phyloP scores from a whole-genome alignment of 768 basidiomycete species.

The Exsudoporus frostii region DNA sequence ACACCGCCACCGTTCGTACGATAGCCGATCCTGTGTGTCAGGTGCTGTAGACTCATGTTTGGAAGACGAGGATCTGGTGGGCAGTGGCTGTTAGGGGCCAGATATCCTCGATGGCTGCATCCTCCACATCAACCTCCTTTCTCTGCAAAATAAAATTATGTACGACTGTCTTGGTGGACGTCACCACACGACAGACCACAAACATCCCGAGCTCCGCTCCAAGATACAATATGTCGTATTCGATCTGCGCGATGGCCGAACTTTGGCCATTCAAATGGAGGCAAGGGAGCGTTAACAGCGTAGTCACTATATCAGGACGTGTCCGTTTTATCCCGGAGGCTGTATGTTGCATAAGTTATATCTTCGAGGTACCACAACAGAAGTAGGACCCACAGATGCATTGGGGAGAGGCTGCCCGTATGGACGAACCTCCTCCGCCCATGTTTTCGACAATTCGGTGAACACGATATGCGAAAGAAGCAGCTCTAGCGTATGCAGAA shows the following conservation, averaged over 20 bases:
- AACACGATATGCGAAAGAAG: constrained; percentile 31
- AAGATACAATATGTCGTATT: constrained; percentile 33
- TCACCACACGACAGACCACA: constrained; percentile 20
- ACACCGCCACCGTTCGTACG: not conserved
- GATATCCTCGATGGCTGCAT: constrained; percentile 24
- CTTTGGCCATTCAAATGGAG: constrained; percentile 19
- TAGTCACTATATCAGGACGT: constrained; percentile 28
- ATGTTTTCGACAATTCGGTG: constrained; percentile 9
- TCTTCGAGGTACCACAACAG: not conserved
- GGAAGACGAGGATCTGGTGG: constrained; percentile 33
- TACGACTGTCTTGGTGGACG: constrained; percentile 16
- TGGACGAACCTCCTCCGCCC: not conserved
- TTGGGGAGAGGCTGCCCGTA: not conserved
- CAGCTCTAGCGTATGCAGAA: constrained; percentile 29
- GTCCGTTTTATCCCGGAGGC: constrained; percentile 18
- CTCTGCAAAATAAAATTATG: constrained; percentile 31
- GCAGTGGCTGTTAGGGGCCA: constrained; percentile 31
- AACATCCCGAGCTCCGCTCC: constrained; percentile 29
- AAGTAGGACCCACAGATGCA: constrained; percentile 17
- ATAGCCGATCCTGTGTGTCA: not conserved
- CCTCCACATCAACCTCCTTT: constrained; percentile 30
- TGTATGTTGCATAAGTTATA: constrained; percentile 7
- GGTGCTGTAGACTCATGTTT: constrained; percentile 2
- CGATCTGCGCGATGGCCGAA: constrained; percentile 8
- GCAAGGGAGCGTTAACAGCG: constrained; percentile 24